A percentile compares a stretch with the other conserved stretches of the same genome.
These are phyloP conservation scores for Drechslera avenae DNA, from an alignment of 2,329 filamentous ascomycete species.

Conservation along the genomic window DNA sequence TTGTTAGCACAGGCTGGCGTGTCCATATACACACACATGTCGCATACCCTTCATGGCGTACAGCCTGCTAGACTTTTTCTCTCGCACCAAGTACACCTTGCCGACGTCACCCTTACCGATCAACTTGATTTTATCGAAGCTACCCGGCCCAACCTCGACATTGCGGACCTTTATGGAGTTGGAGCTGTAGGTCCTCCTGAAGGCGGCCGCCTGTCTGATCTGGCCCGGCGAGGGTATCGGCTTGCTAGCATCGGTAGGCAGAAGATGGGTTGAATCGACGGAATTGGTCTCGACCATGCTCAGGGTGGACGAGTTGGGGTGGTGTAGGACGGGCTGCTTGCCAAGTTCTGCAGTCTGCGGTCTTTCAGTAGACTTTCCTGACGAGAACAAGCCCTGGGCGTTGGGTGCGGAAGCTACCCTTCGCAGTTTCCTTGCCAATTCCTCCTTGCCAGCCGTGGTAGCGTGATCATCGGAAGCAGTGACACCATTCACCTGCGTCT, in stretches of 20 bases:
- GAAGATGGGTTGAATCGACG: conserved; percentile 32
- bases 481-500: conserved; percentile 68
- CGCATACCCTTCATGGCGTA: conserved; percentile 96
- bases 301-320: conserved; percentile 58
- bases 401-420: conserved; percentile 96
- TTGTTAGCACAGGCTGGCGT: conserved; percentile 31
- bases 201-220: conserved; percentile 70
- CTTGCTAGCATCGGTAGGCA: conserved; percentile 44
- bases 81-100: conserved; percentile 95
- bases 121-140: conserved; percentile 99
- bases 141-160: conserved; percentile 91
- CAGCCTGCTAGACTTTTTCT: conserved; percentile 94
- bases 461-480: conserved; percentile 68
- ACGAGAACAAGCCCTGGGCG: conserved; percentile 84
- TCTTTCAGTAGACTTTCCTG: conserved; percentile 57
- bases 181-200: conserved; percentile 94
- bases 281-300: conserved; percentile 58
- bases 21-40: background rate
- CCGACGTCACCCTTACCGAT: conserved; percentile 99
- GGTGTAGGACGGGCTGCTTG: conserved; percentile 74
- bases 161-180: conserved; percentile 99
- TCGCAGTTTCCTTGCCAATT: conserved; percentile 88
- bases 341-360: conserved; percentile 85
- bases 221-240: conserved; percentile 71
- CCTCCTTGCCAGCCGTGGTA: conserved; percentile 84